phyloP scores from a whole-genome alignment of 108 stramenopile genomes.

The Fragilariopsis cylindrus region DNA sequence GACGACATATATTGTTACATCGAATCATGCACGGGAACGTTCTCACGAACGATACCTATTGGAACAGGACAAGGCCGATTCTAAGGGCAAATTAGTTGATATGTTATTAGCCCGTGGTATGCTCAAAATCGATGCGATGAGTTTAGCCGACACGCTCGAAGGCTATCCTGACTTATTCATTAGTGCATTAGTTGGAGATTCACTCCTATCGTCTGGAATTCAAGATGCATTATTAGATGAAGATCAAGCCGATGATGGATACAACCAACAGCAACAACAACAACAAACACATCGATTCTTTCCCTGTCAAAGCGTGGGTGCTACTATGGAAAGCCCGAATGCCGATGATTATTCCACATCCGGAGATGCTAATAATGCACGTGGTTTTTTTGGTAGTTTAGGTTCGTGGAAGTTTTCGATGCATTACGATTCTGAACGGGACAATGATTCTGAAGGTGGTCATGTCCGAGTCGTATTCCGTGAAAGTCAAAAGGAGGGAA shows the following conservation, averaged over 20 bases:
- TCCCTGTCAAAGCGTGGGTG: not conserved
- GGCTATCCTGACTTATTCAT: constrained; percentile 84
- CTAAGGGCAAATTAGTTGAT: constrained; percentile 75
- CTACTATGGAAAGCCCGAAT: too few relatives aligned
- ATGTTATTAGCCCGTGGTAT: constrained; percentile 64
- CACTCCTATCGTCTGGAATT: constrained; percentile 30
- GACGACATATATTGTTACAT: constrained; percentile 54
- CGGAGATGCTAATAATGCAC: not conserved
- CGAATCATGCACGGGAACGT: constrained; percentile 46
- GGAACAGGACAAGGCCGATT: constrained; percentile 41
- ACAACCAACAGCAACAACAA: constrained; percentile 10
- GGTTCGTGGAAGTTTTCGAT: constrained; percentile 29
- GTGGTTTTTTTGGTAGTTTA: constrained; percentile 8
- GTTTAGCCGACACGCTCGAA: constrained; percentile 80
- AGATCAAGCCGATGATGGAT: constrained; percentile 11
- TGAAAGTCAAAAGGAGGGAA: constrained; percentile 61
- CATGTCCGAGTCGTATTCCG: constrained; percentile 34
- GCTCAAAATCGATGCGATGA: constrained; percentile 88
- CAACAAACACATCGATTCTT: not conserved
- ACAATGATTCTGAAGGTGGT: not conserved
- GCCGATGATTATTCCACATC: not conserved
- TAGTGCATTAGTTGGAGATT: constrained; percentile 67
- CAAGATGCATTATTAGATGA: constrained; percentile 19
- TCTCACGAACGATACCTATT: constrained; percentile 40
- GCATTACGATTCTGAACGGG: constrained; percentile 7